A percentile compares a stretch with the other conserved stretches of the same genome.
Evolutionary conservation across 176 grass and related monocot species (phyloP).

Genomic region (Eleusine indica): DNA sequence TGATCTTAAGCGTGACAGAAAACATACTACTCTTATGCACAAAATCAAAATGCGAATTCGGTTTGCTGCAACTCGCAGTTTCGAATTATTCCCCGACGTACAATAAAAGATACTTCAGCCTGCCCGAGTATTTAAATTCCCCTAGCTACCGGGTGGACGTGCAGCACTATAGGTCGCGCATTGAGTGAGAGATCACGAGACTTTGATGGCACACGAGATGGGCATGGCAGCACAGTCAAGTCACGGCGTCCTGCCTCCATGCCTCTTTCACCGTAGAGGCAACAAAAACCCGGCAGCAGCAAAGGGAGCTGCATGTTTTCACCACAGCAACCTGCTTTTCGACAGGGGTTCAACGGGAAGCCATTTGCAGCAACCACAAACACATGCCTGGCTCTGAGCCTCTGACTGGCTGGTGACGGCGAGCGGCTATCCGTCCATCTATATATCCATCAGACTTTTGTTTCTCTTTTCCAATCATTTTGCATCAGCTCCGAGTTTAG

Average conservation of each 20-base stretch:
- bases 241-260: slow-evolving; percentile 24
- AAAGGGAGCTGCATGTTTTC: too few species aligned
- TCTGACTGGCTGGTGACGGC: background rate
- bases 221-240: slow-evolving; percentile 25
- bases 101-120: background rate
- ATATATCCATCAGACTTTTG: background rate
- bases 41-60: too few species aligned
- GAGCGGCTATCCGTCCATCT: background rate
- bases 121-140: background rate
- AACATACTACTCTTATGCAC: too few species aligned
- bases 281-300: background rate
- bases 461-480: background rate
- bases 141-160: background rate
- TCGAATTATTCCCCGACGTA: too few species aligned
- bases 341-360: background rate
- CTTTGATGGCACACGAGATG: background rate
- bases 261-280: background rate
- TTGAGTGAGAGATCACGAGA: slow-evolving; percentile 41
- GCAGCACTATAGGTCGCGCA: background rate
- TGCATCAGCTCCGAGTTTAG: background rate
- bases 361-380: background rate
- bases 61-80: too few species aligned
- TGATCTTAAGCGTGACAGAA: too few species aligned
- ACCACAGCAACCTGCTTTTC: slow-evolving; percentile 1
- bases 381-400: background rate